Conservation (phyloP, 768 basidiomycete genomes). For the Megacollybia marginata region DNA sequence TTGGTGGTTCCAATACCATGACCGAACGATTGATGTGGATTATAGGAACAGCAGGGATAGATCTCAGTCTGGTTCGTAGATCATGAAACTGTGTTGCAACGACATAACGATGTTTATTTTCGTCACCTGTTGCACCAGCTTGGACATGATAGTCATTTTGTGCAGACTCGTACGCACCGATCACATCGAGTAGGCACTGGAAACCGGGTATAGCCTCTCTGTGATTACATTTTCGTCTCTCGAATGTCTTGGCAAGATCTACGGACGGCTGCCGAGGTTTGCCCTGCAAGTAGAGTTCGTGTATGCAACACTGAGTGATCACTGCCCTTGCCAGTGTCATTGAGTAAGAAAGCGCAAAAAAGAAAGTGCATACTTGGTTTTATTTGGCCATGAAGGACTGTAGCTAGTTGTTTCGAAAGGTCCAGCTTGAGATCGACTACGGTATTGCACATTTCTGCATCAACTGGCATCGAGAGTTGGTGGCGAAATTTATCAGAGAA, state of each 20-base stretch:
- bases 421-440: slow-evolving; percentile 68
- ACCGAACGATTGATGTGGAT: slow-evolving; percentile 90
- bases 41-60: slow-evolving; percentile 79
- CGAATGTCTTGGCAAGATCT: slow-evolving; percentile 89
- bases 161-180: slow-evolving; percentile 48
- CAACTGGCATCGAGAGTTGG: slow-evolving; percentile 42
- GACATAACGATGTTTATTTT: slow-evolving; percentile 91
- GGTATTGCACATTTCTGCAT: slow-evolving; percentile 74
- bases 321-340: slow-evolving; percentile 39
- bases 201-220: slow-evolving; percentile 77
- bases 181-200: slow-evolving; percentile 74
- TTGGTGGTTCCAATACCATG: slow-evolving; percentile 88
- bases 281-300: slow-evolving; percentile 86
- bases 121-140: slow-evolving; percentile 40
- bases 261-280: slow-evolving; percentile 64
- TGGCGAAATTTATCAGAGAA: slow-evolving; percentile 3
- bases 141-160: neutral
- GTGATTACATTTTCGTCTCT: slow-evolving; percentile 93
- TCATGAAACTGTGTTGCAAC: slow-evolving; percentile 76
- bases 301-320: slow-evolving; percentile 98
- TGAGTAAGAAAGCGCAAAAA: neutral
- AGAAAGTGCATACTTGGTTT: slow-evolving; percentile 64
- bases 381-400: slow-evolving; percentile 77
- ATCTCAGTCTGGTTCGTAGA: slow-evolving; percentile 62
- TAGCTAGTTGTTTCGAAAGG: slow-evolving; percentile 63